Base-by-base conservation (phyloP, 805 yeast genomes). In the Candida sanyiensis region DNA sequence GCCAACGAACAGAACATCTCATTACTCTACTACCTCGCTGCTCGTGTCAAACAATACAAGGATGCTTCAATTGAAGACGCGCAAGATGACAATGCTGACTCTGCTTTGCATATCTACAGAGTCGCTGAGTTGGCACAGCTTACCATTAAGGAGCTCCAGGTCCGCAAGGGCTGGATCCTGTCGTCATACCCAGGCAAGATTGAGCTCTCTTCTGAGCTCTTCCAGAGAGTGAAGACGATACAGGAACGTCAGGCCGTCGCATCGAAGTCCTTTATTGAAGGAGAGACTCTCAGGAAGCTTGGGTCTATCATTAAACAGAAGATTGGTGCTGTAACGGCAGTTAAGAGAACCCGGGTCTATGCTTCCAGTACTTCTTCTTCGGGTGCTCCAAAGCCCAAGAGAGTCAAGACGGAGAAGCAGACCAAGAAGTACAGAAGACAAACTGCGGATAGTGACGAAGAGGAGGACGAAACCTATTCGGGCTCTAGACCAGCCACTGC, bases 141-240 rank as follows among this genome's bases (percentile, higher is more conserved):
- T 41, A 62, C 76, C 6, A 66, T 87, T 33, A 72, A 78, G 39
- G 76, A 73, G 40, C 61, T 76, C 18, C 73, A 80, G 30, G 79
- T 73, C 18, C 51, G 61, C 18, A 77, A 71, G 49, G 69, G 67
- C 32, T 86, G 95, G 95, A 72, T 72, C 17, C 65, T 83, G 40
- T 73, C 80, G 18, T 77, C 88, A 0, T 88, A 89, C 77, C 94
- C 95, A 0, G 94, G 90, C 2, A 83, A 80, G 50, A 58, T 83
- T 13, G 73, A 75, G 15, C 57, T 87, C 15, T 80, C 90, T 0
- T 60, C 69, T n/a, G 96, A 87, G 52, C 55, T 84, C 7, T 86
- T 72, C 58, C 62, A 67, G n/a, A 75, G 83, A 2, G 75, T 82
- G 67, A 63, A 66, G 7, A 65, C 73, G n/a, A 54, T 73, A 2